Evolutionary conservation across 2,329 filamentous ascomycete species (phyloP), one percentile per base, ranked within the genome.

Genomic region (Aureobasidium sp.): DNA sequence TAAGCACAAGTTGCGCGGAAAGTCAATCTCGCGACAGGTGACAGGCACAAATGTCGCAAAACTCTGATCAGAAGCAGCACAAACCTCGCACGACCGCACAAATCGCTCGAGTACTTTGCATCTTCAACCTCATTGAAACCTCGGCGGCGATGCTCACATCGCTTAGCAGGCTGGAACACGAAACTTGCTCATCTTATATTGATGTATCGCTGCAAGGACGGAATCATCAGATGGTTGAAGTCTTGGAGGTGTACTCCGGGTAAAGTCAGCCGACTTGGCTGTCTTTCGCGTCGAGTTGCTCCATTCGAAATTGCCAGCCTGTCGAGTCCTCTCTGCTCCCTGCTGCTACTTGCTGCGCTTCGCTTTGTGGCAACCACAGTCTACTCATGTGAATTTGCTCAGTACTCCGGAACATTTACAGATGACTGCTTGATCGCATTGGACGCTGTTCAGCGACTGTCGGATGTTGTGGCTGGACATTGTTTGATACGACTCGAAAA

Each of bases 161-260:
- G 51, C 51, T 55, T 49, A 29, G 15, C 9, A 14, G 15, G 29
- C 36, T 29, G 25, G 51, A 55, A 39, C 36, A 17, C 15, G 36
- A 55, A 55, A 55, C 51, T 55, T 55, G 51, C 51, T 39, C 51
- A 55, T 29, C 5, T 44, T 42, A 55, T 55, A 42, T 55, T 55
- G 51, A 55, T 55, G 51, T 55, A 55, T 55, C 17, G 34, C 51
- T 55, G 36, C 51, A 37, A 55, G 20, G 36, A 41, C 36, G 51
- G 36, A 29, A 49, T 5, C 29, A 20, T 49, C 47, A 36, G 25
- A 49, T 34, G 20, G 25, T 41, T 55, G 36, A n/a, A 27, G 36
- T 39, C 22, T 29, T 41, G 36, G 36, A 29, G 11, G 25, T 41
- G n/a, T n/a, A 41, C 20, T 8, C 25, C 51, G 51, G 51, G 51